Evolutionary conservation across 331 rosid species (phyloP).

Genomic region (Quercus phellos): DNA sequence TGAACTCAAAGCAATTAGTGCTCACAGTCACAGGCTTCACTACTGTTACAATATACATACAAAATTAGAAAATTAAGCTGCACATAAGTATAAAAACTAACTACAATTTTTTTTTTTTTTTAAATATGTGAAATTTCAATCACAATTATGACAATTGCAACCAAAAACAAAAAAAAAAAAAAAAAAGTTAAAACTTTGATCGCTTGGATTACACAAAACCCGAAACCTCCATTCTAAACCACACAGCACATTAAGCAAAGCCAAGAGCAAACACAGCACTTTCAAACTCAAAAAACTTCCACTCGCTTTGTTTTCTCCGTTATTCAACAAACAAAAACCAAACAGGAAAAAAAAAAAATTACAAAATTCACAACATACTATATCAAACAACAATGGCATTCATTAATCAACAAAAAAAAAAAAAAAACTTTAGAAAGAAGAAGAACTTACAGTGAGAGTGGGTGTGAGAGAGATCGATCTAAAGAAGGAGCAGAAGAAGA

Average conservation of each 20-base stretch:
- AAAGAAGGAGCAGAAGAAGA: no score
- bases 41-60: no score
- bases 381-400: not conserved
- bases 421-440: not conserved
- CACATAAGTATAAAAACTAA: not conserved
- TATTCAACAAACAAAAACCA: conserved; percentile 22
- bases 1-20: no score
- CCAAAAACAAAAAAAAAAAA: not conserved
- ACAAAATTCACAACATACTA: not conserved
- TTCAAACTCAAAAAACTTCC: not conserved
- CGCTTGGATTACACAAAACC: not conserved
- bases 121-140: not conserved
- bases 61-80: not conserved
- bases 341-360: not conserved
- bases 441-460: no score
- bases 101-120: not conserved
- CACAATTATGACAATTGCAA: not conserved
- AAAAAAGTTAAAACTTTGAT: not conserved
- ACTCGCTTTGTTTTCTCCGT: conserved; percentile 3
- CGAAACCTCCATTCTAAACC: not conserved
- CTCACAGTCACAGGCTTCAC: no score
- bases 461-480: no score
- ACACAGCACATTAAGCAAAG: not conserved
- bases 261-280: not conserved
- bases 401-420: not conserved